phyloP scores from a whole-genome alignment of 805 yeast species.

The Zygotorulaspora florentina region DNA sequence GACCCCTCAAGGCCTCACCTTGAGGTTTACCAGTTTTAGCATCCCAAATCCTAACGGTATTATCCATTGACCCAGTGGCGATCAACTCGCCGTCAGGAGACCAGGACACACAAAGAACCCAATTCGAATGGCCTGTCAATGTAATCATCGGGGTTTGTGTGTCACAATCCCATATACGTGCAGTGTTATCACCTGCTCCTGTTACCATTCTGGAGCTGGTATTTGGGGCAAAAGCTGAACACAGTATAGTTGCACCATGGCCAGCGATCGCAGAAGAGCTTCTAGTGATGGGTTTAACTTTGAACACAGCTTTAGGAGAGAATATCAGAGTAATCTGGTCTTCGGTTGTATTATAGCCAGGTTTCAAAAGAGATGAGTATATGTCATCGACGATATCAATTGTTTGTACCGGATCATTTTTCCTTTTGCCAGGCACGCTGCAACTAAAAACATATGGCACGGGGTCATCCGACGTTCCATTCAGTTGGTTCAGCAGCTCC shows the following conservation, averaged over 20 bases:
- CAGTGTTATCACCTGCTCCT: conserved; percentile 95
- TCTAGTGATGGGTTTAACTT: conserved; percentile 85
- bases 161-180: conserved; percentile 94
- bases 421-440: conserved; percentile 42
- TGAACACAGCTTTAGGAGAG: conserved; percentile 93
- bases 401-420: conserved; percentile 36
- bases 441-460: conserved; percentile 86
- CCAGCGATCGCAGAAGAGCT: conserved; percentile 92
- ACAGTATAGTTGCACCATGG: conserved; percentile 88
- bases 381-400: conserved; percentile 76
- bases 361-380: conserved; percentile 76
- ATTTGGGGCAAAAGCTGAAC: conserved; percentile 91
- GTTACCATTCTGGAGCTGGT: conserved; percentile 82
- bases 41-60: conserved; percentile 85
- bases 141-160: conserved; percentile 88
- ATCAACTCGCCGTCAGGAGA: conserved; percentile 86
- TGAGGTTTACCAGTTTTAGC: conserved; percentile 64
- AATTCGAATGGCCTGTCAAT: conserved; percentile 78
- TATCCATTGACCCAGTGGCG: conserved; percentile 97
- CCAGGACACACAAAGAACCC: conserved; percentile 91
- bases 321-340: conserved; percentile 86
- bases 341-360: conserved; percentile 85
- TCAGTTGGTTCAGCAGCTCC: conserved; percentile 75
- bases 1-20: conserved; percentile 77
- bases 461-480: conserved; percentile 70